Conservation (phyloP, 2,329 filamentous ascomycete species). For the Chrysosporium keratinophilum region DNA sequence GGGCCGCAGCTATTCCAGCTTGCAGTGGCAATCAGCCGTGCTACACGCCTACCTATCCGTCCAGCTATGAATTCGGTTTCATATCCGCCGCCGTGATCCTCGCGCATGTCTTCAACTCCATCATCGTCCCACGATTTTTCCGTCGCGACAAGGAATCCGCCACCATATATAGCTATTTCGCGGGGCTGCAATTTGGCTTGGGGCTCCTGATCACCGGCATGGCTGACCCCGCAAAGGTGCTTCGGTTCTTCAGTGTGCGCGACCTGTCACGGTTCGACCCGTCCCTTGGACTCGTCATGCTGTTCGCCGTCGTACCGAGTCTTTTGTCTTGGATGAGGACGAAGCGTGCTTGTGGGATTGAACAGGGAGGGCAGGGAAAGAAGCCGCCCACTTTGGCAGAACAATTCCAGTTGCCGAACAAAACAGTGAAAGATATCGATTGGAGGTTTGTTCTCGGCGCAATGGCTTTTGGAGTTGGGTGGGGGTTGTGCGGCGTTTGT, state of each 20-base stretch:
- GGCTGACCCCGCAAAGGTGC: constrained; percentile 42
- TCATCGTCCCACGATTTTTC: constrained; percentile 27
- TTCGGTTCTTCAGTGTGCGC: constrained; percentile 41
- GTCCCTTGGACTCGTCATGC: constrained; percentile 40
- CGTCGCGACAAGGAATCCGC: constrained; percentile 26
- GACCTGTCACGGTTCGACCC: constrained; percentile 41
- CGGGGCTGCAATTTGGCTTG: constrained; percentile 43
- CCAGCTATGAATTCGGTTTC: constrained; percentile 26
- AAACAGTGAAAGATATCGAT: constrained; percentile 40
- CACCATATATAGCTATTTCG: constrained; percentile 34
- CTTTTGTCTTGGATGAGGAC: constrained; percentile 27
- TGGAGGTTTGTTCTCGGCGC: constrained; percentile 41
- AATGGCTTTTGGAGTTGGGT: constrained; percentile 41
- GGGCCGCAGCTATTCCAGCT: constrained; percentile 29
- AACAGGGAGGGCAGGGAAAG: constrained; percentile 22
- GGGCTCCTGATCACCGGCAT: constrained; percentile 45
- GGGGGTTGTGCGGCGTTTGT: constrained; percentile 44
- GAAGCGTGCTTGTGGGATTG: constrained; percentile 22
- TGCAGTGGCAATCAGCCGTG: constrained; percentile 35
- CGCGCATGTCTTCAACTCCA: constrained; percentile 24
- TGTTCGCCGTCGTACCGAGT: constrained; percentile 42
- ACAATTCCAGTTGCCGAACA: constrained; percentile 36
- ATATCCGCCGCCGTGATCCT: constrained; percentile 27
- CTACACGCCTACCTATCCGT: constrained; percentile 39
- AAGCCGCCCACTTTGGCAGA: constrained; percentile 35